A percentile compares a stretch with the other conserved stretches of the same genome.
phyloP scores from a whole-genome alignment of 2,329 filamentous ascomycete genomes.

The Chaetomium sp. region DNA sequence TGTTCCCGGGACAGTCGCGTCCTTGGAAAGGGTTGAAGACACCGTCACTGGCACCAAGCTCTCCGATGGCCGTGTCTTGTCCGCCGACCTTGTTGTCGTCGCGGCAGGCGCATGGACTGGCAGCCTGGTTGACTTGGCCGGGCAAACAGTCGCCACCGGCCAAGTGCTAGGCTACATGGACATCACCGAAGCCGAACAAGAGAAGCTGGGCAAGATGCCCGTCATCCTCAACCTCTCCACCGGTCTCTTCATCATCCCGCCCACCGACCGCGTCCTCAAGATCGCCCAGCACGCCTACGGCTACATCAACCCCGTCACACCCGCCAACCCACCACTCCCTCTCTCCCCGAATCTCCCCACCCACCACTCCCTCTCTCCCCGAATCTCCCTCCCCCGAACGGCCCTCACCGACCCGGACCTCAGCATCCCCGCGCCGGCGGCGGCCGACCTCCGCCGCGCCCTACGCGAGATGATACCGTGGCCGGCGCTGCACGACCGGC shows the following conservation, averaged over 20 bases:
- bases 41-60: slow-evolving; percentile 57
- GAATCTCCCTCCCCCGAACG: slow-evolving; percentile 50
- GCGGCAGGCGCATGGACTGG: slow-evolving; percentile 89
- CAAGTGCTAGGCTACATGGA: slow-evolving; percentile 79
- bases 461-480: slow-evolving; percentile 63
- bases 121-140: slow-evolving; percentile 73
- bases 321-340: slow-evolving; percentile 28
- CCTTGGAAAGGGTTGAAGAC: slow-evolving; percentile 45
- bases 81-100: slow-evolving; percentile 70
- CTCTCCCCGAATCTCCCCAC: slow-evolving; percentile 12
- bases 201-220: slow-evolving; percentile 64
- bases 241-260: slow-evolving; percentile 76
- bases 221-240: slow-evolving; percentile 71
- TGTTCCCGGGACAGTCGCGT: slow-evolving; percentile 52
- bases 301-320: slow-evolving; percentile 57
- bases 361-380: slow-evolving; percentile 22
- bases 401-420: slow-evolving; percentile 52
- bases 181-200: slow-evolving; percentile 72
- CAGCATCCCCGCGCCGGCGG: slow-evolving; percentile 61
- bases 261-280: slow-evolving; percentile 63
- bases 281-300: slow-evolving; percentile 70
- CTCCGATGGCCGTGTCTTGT: slow-evolving; percentile 42
- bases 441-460: slow-evolving; percentile 61
- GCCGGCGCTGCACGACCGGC: slow-evolving; percentile 56
- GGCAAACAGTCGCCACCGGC: slow-evolving; percentile 76